phyloP scores from a whole-genome alignment of 83 land plant genomes.

The Picea abies region DNA sequence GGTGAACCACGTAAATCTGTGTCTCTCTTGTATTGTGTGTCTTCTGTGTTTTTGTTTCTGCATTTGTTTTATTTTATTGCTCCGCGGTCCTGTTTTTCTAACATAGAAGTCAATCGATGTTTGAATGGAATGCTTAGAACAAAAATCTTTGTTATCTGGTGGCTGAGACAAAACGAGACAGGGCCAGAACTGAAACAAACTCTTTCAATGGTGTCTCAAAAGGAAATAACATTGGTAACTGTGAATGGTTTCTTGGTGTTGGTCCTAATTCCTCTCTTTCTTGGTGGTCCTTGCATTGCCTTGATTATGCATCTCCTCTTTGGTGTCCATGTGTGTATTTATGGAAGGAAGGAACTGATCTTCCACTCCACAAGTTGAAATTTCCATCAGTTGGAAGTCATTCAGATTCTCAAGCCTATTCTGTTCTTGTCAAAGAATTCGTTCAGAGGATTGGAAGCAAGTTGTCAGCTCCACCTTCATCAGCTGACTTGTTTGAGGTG shows the following conservation, averaged over 20 bases:
- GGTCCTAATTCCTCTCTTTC: constrained; percentile 65
- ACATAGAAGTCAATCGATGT: constrained; percentile 69
- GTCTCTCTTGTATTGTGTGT: no score
- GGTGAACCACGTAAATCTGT: no score
- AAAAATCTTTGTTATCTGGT: constrained; percentile 70
- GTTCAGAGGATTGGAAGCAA: constrained; percentile 40
- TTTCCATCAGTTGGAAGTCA: constrained; percentile 8
- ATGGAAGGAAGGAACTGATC: constrained; percentile 69
- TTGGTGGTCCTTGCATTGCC: constrained; percentile 89
- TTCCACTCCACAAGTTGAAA: constrained; percentile 14
- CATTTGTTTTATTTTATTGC: no score
- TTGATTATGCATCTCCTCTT: constrained; percentile 81
- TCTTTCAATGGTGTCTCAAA: constrained; percentile 18
- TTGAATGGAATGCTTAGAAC: constrained; percentile 69
- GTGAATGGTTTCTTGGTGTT: constrained; percentile 91
- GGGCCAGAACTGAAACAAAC: constrained; percentile 5
- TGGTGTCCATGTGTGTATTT: constrained; percentile 77
- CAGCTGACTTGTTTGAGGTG: constrained; percentile 66
- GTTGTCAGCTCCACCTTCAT: constrained; percentile 59
- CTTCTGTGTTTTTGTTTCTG: no score
- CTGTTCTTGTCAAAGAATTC: constrained; percentile 48
- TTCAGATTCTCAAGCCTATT: constrained; percentile 15
- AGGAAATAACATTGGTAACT: constrained; percentile 36
- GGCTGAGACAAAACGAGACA: constrained; percentile 16
- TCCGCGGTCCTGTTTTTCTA: no score